Evolutionary conservation across 441 rosid species (phyloP), one percentile per base, ranked within the genome.

Genomic region (Cnidoscolus chayamansa): DNA sequence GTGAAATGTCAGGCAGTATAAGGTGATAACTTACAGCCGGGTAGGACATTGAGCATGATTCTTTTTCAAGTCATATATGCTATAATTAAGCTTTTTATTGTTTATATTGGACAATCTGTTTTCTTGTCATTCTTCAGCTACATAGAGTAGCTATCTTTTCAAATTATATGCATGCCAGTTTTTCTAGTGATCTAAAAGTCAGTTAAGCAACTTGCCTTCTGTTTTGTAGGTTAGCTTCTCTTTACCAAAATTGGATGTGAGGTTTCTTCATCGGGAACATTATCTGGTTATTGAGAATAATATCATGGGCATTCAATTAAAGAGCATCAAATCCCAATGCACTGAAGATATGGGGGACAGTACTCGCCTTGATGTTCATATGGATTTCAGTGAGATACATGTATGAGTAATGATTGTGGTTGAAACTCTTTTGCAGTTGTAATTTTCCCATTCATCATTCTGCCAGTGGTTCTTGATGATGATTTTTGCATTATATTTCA

Each of bases 301-400:
- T 77, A 90, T 96, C 79, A 91, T 78, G 78, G 99, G 99, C 67
- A 83, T 96, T 77, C 91, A 88, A 79, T 82, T 93, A 72, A 89
- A 84, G 76, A 84, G 88, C 82, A 70, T 80, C 76, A 93, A 93
- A 83, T 87, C 98, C 72, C 82, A 77, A 71, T 86, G 87, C 65
- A 78, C 68, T 71, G 99, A 96, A 88, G 99, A 93, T 84, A 83
- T 85, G 43, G 99, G 97, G 78, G 98, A 93, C 84, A 87, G 91
- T 76, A 86, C 91, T 63, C 94, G 95, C 72, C 86, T 95, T 77
- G 99, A 95, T 77, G 76, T 93, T 82, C 94, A 88, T 72, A 65
- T 93, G 86, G 99, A 95, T 79, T 84, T 91, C 75, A 88, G 94
- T 81, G 98, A 94, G 87, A 92, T 96, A 83, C 96, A 96, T 88